phyloP scores from a whole-genome alignment of 306 rosid genomes.

The Acacia confusa region DNA sequence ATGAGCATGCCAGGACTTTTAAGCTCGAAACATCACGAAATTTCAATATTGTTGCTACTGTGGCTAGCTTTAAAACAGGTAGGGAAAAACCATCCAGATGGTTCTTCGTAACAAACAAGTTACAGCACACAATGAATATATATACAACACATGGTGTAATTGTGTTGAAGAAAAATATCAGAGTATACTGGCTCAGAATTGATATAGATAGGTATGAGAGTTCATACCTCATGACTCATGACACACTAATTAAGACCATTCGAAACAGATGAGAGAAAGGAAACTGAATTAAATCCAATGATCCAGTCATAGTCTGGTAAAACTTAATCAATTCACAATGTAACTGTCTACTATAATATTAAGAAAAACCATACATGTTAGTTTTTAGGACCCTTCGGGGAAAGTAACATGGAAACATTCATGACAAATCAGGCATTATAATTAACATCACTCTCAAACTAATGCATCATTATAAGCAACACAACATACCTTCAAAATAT shows the following conservation, averaged over 20 bases:
- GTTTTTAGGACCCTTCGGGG: neutral
- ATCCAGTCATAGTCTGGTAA: too few relatives aligned
- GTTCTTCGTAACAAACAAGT: neutral
- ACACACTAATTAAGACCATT: neutral
- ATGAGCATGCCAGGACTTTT: constrained; percentile 11
- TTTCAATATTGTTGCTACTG: neutral
- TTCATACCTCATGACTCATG: neutral
- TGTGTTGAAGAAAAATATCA: neutral
- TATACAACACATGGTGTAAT: neutral
- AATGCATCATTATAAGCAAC: neutral
- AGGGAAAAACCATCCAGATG: constrained; percentile 26
- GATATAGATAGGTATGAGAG: neutral
- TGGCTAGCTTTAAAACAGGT: neutral
- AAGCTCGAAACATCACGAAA: constrained; percentile 10
- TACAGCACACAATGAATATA: neutral
- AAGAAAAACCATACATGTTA: neutral
- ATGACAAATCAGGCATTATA: neutral
- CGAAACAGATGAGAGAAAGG: too few relatives aligned
- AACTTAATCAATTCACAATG: too few relatives aligned
- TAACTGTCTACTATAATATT: neutral
- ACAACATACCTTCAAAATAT: constrained; percentile 79
- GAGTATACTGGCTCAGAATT: neutral
- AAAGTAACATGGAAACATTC: neutral
- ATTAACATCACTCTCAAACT: neutral
- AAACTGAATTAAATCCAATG: too few relatives aligned